Evolutionary conservation across 805 yeast species (phyloP), one percentile per base, ranked within the genome.

Genomic region (Sugiyamaella valdiviana): DNA sequence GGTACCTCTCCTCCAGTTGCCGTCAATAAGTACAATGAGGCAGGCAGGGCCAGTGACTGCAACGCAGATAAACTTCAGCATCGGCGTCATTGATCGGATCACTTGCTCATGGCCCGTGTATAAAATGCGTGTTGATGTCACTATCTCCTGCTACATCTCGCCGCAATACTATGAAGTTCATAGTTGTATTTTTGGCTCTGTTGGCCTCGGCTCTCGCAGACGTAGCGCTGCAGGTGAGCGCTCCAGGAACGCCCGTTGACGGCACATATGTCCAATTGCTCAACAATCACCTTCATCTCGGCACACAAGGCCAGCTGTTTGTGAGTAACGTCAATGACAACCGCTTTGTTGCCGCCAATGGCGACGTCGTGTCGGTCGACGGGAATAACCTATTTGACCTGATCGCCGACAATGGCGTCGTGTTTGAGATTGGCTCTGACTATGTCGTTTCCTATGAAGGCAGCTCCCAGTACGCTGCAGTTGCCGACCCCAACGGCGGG

Each of bases 401-500:
- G 5, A 39, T 6, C 14, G 35, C 42, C 22, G 42, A 7, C 9
- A 19, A 29, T 19, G 51, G 50, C 6, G 42, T 43, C 19, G 29
- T 51, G 41, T 41, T 15, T 36, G 32, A 26, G 32, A n/a, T 26
- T 26, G 32, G 32, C 14, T 26, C 32, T n/a, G 32, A 36, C 40
- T 20, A 26, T 6, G 32, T 26, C n/a, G 32, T 49, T 22, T 24
- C 44, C 14, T 47, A 39, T 38, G 26, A 47, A 5, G 51, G 56
- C 20, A 36, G 24, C 38, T 22, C 46, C 6, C 38, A 22, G 6
- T 52, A 51, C 36, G 42, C 35, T 20, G 59, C 53, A 23, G 46
- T 43, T 20, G 51, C 55, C 2, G 54, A 49, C 38, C 36, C 35
- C n/a, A 42, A 42, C 15, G 53, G 55, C 5, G 51, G 51, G 14